phyloP scores from a whole-genome alignment of 1,139 yeast species.

The Zhuliangozyma parablackwelliae region DNA sequence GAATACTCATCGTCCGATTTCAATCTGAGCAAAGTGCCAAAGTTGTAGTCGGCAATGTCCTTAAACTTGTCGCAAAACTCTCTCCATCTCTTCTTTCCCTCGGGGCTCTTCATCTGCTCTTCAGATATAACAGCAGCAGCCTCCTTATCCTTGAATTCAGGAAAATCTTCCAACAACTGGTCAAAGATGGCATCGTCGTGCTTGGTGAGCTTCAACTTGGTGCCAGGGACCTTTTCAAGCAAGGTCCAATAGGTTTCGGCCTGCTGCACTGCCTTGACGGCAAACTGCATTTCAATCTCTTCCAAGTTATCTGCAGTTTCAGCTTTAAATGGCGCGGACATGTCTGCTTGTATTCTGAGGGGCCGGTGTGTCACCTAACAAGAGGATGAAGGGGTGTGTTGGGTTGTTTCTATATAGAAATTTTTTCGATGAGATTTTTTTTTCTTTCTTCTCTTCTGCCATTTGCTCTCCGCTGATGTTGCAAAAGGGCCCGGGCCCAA shows the following conservation, averaged over 20 bases:
- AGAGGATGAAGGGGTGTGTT: not conserved
- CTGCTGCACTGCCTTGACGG: constrained; percentile 95
- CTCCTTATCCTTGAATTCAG: constrained; percentile 67
- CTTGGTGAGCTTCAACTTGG: constrained; percentile 71
- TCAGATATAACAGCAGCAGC: constrained; percentile 61
- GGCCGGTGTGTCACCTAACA: not conserved
- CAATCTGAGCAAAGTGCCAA: constrained; percentile 86
- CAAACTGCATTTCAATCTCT: constrained; percentile 89
- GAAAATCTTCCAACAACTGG: constrained; percentile 68
- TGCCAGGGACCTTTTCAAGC: constrained; percentile 69
- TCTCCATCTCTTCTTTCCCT: constrained; percentile 91
- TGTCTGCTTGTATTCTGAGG: constrained; percentile 2
- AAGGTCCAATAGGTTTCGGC: constrained; percentile 92
- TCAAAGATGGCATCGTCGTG: constrained; percentile 80
- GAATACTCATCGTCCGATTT: constrained; percentile 70
- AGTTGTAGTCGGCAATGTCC: constrained; percentile 83
- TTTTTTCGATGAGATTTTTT: constrained; percentile 1
- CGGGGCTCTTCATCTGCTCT: constrained; percentile 73
- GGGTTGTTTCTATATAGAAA: not conserved
- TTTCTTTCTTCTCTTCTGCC: not conserved
- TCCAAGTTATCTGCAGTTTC: constrained; percentile 58
- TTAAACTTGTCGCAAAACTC: constrained; percentile 79
- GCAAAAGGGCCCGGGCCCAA: no score
- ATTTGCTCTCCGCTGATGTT: no score
- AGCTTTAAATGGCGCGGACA: constrained; percentile 40